Percentiles rank a stretch among this genome's conserved stretches.
These are phyloP conservation scores for Persicaria maculosa DNA, from an alignment of 148 eudicot genomes.

Conservation along the genomic window DNA sequence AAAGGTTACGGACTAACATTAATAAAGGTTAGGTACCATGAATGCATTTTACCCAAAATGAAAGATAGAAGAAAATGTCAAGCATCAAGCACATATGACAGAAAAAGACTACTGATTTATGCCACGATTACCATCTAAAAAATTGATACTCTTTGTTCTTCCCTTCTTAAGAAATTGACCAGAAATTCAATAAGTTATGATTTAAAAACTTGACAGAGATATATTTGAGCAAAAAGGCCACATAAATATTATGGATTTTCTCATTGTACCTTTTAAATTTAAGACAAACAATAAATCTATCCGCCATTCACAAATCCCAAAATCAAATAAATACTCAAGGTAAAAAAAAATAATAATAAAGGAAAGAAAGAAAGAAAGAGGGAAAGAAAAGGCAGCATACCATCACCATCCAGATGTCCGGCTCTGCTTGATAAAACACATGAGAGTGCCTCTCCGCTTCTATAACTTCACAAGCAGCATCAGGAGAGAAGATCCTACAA, in stretches of 20 bases:
- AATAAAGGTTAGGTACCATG: too few species aligned
- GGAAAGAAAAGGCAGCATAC: constrained; percentile 29
- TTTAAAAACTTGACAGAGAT: neutral
- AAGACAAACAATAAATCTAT: neutral
- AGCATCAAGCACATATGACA: constrained; percentile 4
- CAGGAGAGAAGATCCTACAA: constrained; percentile 91
- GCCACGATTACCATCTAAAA: constrained; percentile 8
- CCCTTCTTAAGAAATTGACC: neutral
- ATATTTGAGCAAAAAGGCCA: neutral
- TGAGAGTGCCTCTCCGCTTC: constrained; percentile 94
- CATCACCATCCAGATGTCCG: constrained; percentile 99
- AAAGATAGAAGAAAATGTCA: neutral
- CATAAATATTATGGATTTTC: neutral
- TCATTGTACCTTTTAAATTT: neutral
- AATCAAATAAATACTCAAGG: constrained; percentile 5
- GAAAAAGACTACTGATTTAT: neutral
- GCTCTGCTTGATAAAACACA: constrained; percentile 86
- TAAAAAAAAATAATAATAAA: neutral
- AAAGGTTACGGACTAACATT: too few species aligned
- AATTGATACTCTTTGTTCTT: neutral
- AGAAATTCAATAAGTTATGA: neutral
- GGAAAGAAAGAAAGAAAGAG: neutral
- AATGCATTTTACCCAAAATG: too few species aligned
- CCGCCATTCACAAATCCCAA: neutral
- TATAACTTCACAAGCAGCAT: constrained; percentile 94